Base-by-base conservation (phyloP, 306 rosid genomes). In the Rubus idaeus region DNA sequence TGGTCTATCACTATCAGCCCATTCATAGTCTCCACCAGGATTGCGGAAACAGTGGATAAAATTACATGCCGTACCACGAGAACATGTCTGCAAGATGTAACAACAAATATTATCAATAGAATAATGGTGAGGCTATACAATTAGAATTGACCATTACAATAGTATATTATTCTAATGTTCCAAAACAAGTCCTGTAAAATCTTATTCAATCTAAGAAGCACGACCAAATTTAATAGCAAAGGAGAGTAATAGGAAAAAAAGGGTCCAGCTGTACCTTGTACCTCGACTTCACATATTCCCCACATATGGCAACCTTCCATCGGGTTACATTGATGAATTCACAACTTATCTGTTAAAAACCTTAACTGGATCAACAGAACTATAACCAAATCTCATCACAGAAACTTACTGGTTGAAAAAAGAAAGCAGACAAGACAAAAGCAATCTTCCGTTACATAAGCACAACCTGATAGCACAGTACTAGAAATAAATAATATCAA, bases 281-380 rank as follows among this genome's bases (percentile, higher is more conserved):
- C 64, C 93, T 89, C 46, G 97, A 85, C 86, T 92, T 95, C 97
- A 88, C 90, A 86, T 87, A 92, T 83, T 95, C 98, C 78, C 98
- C 98, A 78, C 98, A 95, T 64, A 95, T 90, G 75, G 98, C 98
- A 83, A 90, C 91, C 84, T 95, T 95, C 98, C 98, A 95, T 84
- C 93, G 79, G 68, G 92, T 88, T 81, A 89, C 73, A 81, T 89
- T 92, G 42, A 95, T 89, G 82, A 90, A 95, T 78, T 90, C 91
- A 77, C 97, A 92, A 35, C 77, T 80, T 51, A 92, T 74, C 97
- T 95, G 97, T 80, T 81, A 77, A n/a, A 79, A 75, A 82, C 17
- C 74, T 83, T 20, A 83, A 77, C 40, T 23, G 78, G 52, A 67
- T 81, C 70, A 76, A 63, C 26, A 26, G 37, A 60, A 5, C 40